Conservation (phyloP, 768 basidiomycete species). For the Galerina marginata region DNA sequence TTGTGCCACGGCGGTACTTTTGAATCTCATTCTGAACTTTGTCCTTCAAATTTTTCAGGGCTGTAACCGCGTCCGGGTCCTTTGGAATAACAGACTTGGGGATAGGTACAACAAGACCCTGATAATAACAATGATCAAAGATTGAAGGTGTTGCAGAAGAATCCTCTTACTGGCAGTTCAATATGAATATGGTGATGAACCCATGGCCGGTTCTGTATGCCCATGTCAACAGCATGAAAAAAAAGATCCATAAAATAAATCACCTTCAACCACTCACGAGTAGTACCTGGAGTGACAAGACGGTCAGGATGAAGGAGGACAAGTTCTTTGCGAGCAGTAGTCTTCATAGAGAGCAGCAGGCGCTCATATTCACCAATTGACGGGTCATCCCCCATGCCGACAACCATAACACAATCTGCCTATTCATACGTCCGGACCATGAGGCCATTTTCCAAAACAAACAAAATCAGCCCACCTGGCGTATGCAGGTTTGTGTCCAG, state of each 20-base stretch:
- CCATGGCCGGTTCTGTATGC: constrained; percentile 86
- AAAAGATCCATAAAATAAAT: constrained; percentile 12
- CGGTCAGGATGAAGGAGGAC: constrained; percentile 93
- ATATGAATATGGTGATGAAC: constrained; percentile 96
- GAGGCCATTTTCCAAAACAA: not conserved
- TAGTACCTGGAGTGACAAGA: constrained; percentile 87
- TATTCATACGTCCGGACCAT: constrained; percentile 28
- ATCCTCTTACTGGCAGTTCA: constrained; percentile 72
- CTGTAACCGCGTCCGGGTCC: constrained; percentile 87
- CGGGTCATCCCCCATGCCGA: constrained; percentile 93
- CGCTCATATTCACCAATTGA: constrained; percentile 94
- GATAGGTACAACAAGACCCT: constrained; percentile 76
- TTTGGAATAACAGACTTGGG: constrained; percentile 65
- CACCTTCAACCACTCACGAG: constrained; percentile 95
- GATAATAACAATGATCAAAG: constrained; percentile 11
- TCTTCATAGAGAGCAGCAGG: constrained; percentile 92
- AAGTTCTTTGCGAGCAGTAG: constrained; percentile 97
- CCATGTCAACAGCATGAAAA: constrained; percentile 8
- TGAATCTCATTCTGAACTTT: constrained; percentile 89
- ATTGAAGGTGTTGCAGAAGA: not conserved
- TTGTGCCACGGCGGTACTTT: constrained; percentile 75
- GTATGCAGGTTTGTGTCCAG: constrained; percentile 98
- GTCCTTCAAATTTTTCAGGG: constrained; percentile 91
- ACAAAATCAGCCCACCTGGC: constrained; percentile 61
- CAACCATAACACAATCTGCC: constrained; percentile 94